Evolutionary conservation across 306 rosid species (phyloP), one percentile per base, ranked within the genome.

Genomic region (Crotalaria pallida): DNA sequence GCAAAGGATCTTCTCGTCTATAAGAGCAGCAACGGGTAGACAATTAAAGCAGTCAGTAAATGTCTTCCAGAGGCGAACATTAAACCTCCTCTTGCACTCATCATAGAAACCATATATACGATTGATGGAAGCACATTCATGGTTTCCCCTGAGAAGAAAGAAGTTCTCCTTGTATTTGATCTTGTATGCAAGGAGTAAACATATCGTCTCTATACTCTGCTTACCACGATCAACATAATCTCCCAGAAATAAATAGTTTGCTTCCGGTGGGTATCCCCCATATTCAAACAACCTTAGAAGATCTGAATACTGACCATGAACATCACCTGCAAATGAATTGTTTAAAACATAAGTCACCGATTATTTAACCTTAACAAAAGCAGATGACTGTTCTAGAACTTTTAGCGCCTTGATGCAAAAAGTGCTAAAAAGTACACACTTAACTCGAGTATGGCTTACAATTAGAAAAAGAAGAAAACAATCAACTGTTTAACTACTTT

Each of bases 191-290:
- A 90, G 89, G 72, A 90, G 94, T 62, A 87, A 86, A 83, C 96
- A 87, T 48, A 90, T 87, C 23, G 94, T 90, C 82, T 87, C 94
- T 59, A 90, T 80, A 82, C 96, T 87, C 78, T 87, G 91, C 86
- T 87, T 90, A 43, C 96, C 94, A 45, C 94, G 94, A 79, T 90
- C 96, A 75, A 90, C 96, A 82, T 90, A 90, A 77, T 87, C 94
- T 17, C 96, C 96, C 8, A 87, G 84, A 81, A 90, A 90, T 74
- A 90, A 85, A 80, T 90, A 90, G 76, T 90, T 90, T 21, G 96
- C 91, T 66, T 85, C 91, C 0, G 96, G 94, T 17, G 96, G 96
- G 83, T 62, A 90, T 27, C 96, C 94, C 21, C 94, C 93, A 53
- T 90, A 87, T 83, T 90, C 94, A 41, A 87, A 90, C 84, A 90